A percentile compares a stretch with the other conserved stretches of the same genome.
phyloP scores from a whole-genome alignment of 768 basidiomycete genomes.

The Russula sp. region DNA sequence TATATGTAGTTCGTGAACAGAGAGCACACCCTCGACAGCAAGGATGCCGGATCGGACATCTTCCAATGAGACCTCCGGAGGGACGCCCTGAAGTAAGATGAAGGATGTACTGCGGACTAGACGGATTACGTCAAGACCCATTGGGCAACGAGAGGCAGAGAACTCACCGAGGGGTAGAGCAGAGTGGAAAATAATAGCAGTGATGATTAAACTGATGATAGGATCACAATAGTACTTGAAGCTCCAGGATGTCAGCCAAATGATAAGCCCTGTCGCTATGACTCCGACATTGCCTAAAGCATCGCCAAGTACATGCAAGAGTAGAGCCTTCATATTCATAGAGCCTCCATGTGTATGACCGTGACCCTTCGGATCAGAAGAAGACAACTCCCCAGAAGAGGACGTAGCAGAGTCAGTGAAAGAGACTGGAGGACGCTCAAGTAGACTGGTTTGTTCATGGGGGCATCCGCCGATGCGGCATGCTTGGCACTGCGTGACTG shows the following conservation, averaged over 20 bases:
- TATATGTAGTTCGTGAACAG: constrained; percentile 91
- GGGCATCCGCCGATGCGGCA: neutral
- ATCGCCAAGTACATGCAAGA: constrained; percentile 94
- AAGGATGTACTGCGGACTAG: constrained; percentile 86
- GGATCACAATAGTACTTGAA: constrained; percentile 95
- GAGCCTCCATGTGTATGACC: constrained; percentile 52
- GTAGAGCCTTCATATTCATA: constrained; percentile 98
- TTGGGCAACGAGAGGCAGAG: constrained; percentile 1
- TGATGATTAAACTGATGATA: constrained; percentile 88
- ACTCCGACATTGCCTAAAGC: constrained; percentile 98
- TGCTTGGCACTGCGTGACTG: neutral
- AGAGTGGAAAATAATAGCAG: constrained; percentile 93
- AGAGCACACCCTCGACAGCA: constrained; percentile 77
- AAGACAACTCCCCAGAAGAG: constrained; percentile 6
- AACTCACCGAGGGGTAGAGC: constrained; percentile 82
- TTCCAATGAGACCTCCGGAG: constrained; percentile 85
- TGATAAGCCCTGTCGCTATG: constrained; percentile 90
- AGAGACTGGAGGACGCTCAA: constrained; percentile 18
- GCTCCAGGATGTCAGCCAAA: constrained; percentile 82
- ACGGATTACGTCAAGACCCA: constrained; percentile 24
- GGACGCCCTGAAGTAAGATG: constrained; percentile 93
- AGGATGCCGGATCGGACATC: constrained; percentile 80
- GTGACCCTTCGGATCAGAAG: constrained; percentile 28
- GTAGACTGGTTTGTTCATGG: constrained; percentile 46
- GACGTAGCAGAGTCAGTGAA: neutral